Base-by-base conservation (phyloP, 2,329 filamentous ascomycete species). In the Curvularia sp. region DNA sequence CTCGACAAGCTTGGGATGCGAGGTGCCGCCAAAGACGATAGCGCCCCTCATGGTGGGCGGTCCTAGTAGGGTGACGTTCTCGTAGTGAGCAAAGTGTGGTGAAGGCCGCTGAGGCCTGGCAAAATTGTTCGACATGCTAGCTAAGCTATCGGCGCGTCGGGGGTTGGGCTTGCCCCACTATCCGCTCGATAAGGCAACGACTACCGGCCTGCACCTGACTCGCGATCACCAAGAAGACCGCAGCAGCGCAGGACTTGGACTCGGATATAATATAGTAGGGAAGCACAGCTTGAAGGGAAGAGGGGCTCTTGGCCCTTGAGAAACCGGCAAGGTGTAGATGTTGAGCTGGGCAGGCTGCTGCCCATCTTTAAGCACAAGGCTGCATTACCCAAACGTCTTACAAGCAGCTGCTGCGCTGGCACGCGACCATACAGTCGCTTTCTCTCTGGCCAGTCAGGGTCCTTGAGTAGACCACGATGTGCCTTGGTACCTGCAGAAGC, bases 11-110 rank as follows among this genome's bases (percentile, higher is more conserved):
- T 78, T 77, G 39, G 87, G 87, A 75, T 90, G 87, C 60, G 86
- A 89, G 54, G 83, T 86, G 65, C 87, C 87, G 53, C 84, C 84
- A 75, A 90, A 90, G 72, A 90, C 87, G 74, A 87, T 85, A 60
- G 87, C 86, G 69, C 86, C 84, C 67, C 87, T 83, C 87, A 89
- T 89, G 54, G 67, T 81, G 66, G 78, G 73, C 53, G 74, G 72
- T 45, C 73, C 74, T 59, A 75, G 70, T 36, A 74, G 58, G 23
- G 65, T 65, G 53, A 72, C 48, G 64, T 70, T 69, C 54, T 73
- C 67, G 62, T 67, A 68, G 60, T 70, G 66, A 55, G 67, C 57
- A 58, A 71, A 59, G 34, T 53, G 64, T 54, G 57, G 60, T 54
- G 60, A 52, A 39, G 61, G 61, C 64, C 53, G 53, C 45, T 63